Evolutionary conservation across 148 eudicot genomes (phyloP).

Genomic region (Silene uniflora): DNA sequence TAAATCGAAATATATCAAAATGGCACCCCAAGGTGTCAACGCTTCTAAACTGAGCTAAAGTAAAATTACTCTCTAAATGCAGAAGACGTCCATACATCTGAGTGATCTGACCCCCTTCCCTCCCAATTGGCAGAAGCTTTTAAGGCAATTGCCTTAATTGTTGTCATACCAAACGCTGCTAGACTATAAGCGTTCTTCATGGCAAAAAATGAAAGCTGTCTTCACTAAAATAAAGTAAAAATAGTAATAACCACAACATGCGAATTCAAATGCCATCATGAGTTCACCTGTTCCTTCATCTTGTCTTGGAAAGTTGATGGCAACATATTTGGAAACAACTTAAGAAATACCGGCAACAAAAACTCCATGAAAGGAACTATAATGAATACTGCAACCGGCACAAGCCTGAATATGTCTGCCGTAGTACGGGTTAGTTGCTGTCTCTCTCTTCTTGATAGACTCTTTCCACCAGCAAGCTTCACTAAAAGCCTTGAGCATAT

Average conservation of each 20-base stretch:
- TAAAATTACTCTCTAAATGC: too few species aligned
- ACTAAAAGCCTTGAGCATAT: slow-evolving; percentile 63
- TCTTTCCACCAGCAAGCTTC: slow-evolving; percentile 68
- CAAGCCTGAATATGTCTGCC: slow-evolving; percentile 92
- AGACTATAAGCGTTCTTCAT: background rate
- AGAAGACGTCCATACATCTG: too few species aligned
- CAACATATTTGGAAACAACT: slow-evolving; percentile 79
- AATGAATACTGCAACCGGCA: slow-evolving; percentile 78
- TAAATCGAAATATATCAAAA: background rate
- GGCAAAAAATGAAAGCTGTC: background rate
- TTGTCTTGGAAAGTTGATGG: slow-evolving; percentile 92
- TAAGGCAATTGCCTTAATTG: too few species aligned
- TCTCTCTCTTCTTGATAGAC: slow-evolving; percentile 82
- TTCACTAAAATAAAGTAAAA: background rate
- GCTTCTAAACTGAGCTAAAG: too few species aligned
- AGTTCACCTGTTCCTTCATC: slow-evolving; percentile 75
- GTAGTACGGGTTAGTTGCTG: slow-evolving; percentile 85
- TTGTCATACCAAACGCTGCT: too few species aligned
- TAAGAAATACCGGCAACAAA: slow-evolving; percentile 70
- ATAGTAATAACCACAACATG: background rate
- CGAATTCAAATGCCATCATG: slow-evolving; percentile 8
- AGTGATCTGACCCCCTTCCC: too few species aligned
- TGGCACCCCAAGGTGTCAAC: too few species aligned
- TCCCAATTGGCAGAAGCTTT: too few species aligned
- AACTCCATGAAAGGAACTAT: slow-evolving; percentile 90